These are phyloP conservation scores for Pseudocercospora musae DNA, from an alignment of 2,329 filamentous ascomycete genomes.

Conservation along the genomic window DNA sequence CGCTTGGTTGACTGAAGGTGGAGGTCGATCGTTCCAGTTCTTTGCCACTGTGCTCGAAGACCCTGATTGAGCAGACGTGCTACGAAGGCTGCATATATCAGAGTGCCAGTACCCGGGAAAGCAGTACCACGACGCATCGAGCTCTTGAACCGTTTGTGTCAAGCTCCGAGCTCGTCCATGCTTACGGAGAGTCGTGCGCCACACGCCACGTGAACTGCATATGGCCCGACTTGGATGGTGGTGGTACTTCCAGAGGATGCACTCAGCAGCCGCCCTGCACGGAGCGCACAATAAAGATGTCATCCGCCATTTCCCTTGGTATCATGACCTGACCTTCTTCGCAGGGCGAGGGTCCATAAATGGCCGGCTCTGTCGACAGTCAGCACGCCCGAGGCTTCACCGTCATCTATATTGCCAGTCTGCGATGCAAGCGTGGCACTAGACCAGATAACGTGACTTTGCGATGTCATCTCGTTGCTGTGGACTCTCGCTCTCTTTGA, in stretches of 20 bases:
- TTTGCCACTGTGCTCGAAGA: too few relatives aligned
- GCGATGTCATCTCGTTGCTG: not conserved
- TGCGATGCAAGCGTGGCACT: too few relatives aligned
- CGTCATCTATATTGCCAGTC: not conserved
- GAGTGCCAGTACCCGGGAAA: too few relatives aligned
- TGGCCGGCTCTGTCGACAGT: not conserved
- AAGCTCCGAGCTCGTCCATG: not conserved
- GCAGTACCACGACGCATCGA: too few relatives aligned
- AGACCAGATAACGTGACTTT: not conserved
- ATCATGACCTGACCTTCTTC: not conserved
- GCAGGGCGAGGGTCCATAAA: not conserved
- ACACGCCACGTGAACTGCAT: not conserved
- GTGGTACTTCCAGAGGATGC: too few relatives aligned
- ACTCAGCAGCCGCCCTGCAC: too few relatives aligned
- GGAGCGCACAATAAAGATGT: too few relatives aligned
- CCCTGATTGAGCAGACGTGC: too few relatives aligned
- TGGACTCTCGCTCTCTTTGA: not conserved
- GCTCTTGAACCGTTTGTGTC: too few relatives aligned
- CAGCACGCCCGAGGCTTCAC: not conserved
- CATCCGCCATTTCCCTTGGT: not conserved
- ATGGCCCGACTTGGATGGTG: not conserved
- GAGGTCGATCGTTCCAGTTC: too few relatives aligned
- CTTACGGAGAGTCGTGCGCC: not conserved
- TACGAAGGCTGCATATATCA: too few relatives aligned
- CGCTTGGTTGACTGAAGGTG: too few relatives aligned